These are phyloP conservation scores for Podosphaera leucotricha DNA, from an alignment of 2,329 filamentous ascomycete genomes.

Conservation along the genomic window DNA sequence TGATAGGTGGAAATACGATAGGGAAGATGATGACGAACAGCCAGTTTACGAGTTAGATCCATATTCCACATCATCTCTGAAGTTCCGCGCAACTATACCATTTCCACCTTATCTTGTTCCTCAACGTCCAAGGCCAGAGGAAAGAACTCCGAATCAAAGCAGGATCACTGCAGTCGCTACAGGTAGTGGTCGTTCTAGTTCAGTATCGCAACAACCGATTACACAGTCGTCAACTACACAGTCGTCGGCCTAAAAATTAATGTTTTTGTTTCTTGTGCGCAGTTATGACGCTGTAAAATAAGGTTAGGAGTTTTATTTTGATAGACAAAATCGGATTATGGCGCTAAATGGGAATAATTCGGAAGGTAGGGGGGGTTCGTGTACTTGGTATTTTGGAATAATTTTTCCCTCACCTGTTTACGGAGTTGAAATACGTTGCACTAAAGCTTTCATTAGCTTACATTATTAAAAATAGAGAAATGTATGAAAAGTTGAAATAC, in stretches of 20 bases:
- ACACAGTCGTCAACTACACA: neutral
- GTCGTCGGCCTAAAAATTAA: neutral
- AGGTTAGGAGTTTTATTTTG: neutral
- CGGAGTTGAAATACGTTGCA: neutral
- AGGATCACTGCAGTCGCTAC: conserved; percentile 6
- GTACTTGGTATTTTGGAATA: neutral
- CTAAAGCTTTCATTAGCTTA: neutral
- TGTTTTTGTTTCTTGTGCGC: neutral
- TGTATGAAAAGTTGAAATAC: neutral
- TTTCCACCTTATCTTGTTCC: conserved; percentile 11
- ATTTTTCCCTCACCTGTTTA: neutral
- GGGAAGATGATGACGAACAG: conserved; percentile 59
- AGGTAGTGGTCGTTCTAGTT: conserved; percentile 7
- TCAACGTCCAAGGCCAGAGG: conserved; percentile 9
- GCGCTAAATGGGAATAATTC: neutral
- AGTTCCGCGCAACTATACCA: conserved; percentile 27
- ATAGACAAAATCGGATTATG: neutral
- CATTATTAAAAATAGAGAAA: neutral
- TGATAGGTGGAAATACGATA: conserved; percentile 71
- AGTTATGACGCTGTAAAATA: neutral
- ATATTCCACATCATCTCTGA: conserved; percentile 33
- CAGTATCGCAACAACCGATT: conserved; percentile 4
- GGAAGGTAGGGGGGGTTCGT: neutral
- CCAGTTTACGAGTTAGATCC: conserved; percentile 56
- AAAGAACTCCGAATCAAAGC: conserved; percentile 6